Conservation (phyloP, 805 yeast genomes). For the Lipomyces yamadae region DNA sequence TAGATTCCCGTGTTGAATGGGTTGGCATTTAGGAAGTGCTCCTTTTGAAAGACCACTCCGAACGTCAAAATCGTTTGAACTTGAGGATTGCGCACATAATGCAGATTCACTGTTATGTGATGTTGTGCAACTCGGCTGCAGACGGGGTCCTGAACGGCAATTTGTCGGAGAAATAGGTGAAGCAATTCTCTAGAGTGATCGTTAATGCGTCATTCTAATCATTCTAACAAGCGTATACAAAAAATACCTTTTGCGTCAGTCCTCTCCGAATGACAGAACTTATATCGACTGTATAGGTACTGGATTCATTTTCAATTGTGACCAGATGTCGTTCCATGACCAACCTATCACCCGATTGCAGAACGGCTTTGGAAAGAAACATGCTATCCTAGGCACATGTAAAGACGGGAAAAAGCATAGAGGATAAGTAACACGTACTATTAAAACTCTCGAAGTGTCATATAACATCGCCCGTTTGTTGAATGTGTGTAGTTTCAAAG, state of each 20-base stretch:
- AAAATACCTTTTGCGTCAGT: neutral
- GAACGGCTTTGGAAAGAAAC: constrained; percentile 20
- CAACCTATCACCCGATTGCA: constrained; percentile 39
- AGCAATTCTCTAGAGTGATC: neutral
- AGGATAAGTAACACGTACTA: constrained; percentile 34
- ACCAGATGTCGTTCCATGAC: constrained; percentile 42
- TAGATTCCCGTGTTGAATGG: neutral
- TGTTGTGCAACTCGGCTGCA: neutral
- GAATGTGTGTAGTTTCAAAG: constrained; percentile 38
- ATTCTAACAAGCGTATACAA: neutral
- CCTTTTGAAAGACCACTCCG: neutral
- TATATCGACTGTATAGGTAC: constrained; percentile 23
- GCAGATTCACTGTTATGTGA: neutral
- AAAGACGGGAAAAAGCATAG: neutral
- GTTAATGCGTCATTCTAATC: neutral
- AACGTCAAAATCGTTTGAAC: neutral
- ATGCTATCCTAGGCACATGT: constrained; percentile 23
- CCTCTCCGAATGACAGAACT: constrained; percentile 9
- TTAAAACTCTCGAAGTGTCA: constrained; percentile 41
- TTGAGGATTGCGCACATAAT: neutral
- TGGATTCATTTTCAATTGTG: constrained; percentile 37
- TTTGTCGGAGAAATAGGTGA: neutral
- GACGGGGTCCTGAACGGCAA: no score
- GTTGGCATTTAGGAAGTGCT: neutral
- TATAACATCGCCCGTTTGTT: constrained; percentile 41